These are phyloP conservation scores for Peronospora farinosa DNA, from an alignment of 352 stramenopile genomes.

Conservation along the genomic window DNA sequence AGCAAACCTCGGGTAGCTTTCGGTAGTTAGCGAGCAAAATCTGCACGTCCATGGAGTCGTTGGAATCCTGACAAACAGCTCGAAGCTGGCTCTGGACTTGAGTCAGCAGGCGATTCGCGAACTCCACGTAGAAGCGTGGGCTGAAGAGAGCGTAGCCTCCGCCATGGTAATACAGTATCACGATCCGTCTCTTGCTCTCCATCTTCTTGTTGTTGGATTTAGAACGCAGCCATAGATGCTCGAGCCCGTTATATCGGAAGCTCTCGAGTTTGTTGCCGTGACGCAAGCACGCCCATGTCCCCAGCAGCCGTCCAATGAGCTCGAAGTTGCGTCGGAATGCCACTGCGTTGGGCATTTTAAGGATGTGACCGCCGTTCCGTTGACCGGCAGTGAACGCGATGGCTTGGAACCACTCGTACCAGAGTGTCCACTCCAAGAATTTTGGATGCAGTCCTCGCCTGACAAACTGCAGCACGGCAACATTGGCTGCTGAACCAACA, in stretches of 20 bases:
- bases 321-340: constrained; percentile 34
- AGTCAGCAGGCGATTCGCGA: constrained; percentile 35
- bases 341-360: constrained; percentile 33
- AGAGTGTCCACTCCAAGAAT: constrained; percentile 39
- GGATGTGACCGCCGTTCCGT: constrained; percentile 29
- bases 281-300: constrained; percentile 26
- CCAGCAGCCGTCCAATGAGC: constrained; percentile 29
- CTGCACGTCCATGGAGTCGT: constrained; percentile 24
- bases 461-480: constrained; percentile 20
- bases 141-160: constrained; percentile 51
- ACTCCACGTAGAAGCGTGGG: constrained; percentile 47
- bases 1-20: constrained; percentile 43
- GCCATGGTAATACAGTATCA: constrained; percentile 57
- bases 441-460: constrained; percentile 22
- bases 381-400: constrained; percentile 25
- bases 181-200: constrained; percentile 17
- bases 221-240: constrained; percentile 46
- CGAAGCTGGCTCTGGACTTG: constrained; percentile 17
- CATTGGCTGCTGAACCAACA: constrained; percentile 17
- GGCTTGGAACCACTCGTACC: constrained; percentile 40
- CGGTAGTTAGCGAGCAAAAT: constrained; percentile 66
- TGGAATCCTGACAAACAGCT: background rate
- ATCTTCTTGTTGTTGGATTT: background rate
- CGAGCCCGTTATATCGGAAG: constrained; percentile 36
- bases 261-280: constrained; percentile 21